Evolutionary conservation across 331 rosid genomes (phyloP).

Genomic region (Malus hybrid): DNA sequence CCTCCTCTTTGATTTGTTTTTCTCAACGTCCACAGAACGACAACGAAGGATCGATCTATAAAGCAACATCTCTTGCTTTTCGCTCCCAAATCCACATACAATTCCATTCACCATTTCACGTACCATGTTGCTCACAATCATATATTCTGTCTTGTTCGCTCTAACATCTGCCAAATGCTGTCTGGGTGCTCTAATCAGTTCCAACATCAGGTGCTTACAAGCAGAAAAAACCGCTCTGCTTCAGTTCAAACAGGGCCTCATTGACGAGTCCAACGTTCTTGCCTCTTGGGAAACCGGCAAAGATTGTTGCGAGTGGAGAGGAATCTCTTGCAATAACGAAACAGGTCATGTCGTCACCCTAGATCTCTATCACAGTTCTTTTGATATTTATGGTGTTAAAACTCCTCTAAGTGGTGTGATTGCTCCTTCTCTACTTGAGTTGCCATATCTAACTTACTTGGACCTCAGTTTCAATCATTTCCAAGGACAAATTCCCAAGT

Average conservation of each 20-base stretch:
- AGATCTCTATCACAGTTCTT: neutral
- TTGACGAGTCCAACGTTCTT: neutral
- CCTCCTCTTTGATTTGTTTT: too few species aligned
- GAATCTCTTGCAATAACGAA: constrained; percentile 18
- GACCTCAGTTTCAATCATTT: constrained; percentile 19
- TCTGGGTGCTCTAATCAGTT: neutral
- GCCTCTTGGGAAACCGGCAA: constrained; percentile 27
- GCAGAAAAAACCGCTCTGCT: constrained; percentile 31
- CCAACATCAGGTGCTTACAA: constrained; percentile 9
- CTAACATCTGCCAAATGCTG: neutral
- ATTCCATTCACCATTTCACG: neutral
- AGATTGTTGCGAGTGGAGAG: constrained; percentile 39
- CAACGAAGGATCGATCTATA: neutral
- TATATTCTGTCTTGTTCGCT: neutral
- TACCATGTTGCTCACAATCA: neutral
- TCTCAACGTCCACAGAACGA: neutral
- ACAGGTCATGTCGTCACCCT: constrained; percentile 23
- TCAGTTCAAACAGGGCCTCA: constrained; percentile 23
- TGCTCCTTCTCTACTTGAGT: constrained; percentile 22
- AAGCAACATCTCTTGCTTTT: neutral
- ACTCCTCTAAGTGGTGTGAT: constrained; percentile 16
- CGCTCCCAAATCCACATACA: neutral
- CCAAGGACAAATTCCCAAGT: constrained; percentile 10
- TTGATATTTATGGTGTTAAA: neutral
- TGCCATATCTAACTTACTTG: constrained; percentile 8